Evolutionary conservation across 192 early-diverging fungal species (phyloP), one percentile per base, ranked within the genome.

Genomic region (Spinellus fusiger): DNA sequence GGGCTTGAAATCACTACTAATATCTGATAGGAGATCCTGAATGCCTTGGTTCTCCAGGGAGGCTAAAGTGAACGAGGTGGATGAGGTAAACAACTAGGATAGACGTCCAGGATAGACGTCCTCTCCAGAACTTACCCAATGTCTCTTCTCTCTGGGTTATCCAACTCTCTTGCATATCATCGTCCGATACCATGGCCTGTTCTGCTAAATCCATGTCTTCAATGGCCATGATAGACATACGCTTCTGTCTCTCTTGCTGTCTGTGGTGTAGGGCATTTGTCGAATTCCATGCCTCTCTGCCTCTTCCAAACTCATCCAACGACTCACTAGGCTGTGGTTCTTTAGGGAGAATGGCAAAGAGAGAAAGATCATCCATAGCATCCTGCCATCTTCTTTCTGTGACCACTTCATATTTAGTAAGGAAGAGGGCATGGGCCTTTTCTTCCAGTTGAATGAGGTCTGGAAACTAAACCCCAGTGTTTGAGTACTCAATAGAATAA

Each of bases 381-480:
- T 80, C 76, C 13, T 66, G 46, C 32, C 46, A 38, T 37, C 73
- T 69, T 16, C 77, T 63, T 15, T 73, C 47, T 10, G 62, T 28
- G 0, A 77, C 74, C 20, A 63, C 33, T 40, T 73, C 64, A 3
- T 64, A 62, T 33, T 67, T 56, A 15, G 68, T 59, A 3, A 56
- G 49, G 9, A 84, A 58, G 20, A 77, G 25, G 8, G 61, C 52
- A 32, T 69, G 55, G 34, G 65, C 75, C n/a, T 78, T 71, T n/a
- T 52, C 52, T 52, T 84, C 81, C 13, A 81, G 60, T 29, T 79
- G 59, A 38, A 79, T 79, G 13, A 84, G 53, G n/a, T 71, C 70
- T 0, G 81, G 77, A 59, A 77, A 76, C 70, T 77, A 56, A 2
- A 12, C 1, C 16, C 29, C 3, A 20, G 27, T 49, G 8, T 63